Evolutionary conservation across 2,329 filamentous ascomycete species (phyloP), one percentile per base, ranked within the genome.

Genomic region (Diaporthe capsici): DNA sequence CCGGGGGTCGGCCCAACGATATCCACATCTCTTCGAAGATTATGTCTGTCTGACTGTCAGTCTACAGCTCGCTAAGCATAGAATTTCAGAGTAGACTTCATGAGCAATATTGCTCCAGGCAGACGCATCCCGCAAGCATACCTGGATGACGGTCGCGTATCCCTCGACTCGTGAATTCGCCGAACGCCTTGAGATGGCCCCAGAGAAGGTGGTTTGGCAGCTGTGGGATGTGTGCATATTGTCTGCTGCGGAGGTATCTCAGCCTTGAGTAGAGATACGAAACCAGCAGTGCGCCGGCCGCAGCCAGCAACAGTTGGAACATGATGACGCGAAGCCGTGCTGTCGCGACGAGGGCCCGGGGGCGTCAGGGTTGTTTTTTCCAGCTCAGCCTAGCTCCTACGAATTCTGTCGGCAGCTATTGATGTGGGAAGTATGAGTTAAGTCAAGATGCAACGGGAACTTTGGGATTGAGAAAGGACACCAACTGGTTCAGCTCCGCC

Each of bases 161-260:
- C 22, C 63, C 63, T 5, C 4, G 44, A 20, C 31, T 68, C 47
- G n/a, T 68, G 13, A 68, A 68, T 1, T 68, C 63, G 12, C 63
- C 47, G 5, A 68, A 68, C 2, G 6, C 15, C 39, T 60, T 74
- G 25, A 74, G 51, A 13, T 74, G 39, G 4, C 72, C 72, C 72
- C 72, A 74, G 22, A 74, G 20, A 34, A 70, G 39, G 8, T 55
- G 65, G 15, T 53, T 44, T 1, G 72, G 72, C 15, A 65, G 22
- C 39, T 74, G 72, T 22, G 72, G 72, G 20, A 74, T 25, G 9
- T 65, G 55, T 37, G 60, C 61, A 42, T 49, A 74, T 25, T 74
- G 61, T 4, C 22, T 42, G 25, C 31, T 28, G 4, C 72, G 72
- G 17, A 28, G 13, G 9, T 70, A 74, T 58, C 39, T 65, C 28